Percentiles rank a stretch among this genome's conserved stretches.
phyloP scores from a whole-genome alignment of 2,329 filamentous ascomycete species.

The Sclerotinia glacialis region DNA sequence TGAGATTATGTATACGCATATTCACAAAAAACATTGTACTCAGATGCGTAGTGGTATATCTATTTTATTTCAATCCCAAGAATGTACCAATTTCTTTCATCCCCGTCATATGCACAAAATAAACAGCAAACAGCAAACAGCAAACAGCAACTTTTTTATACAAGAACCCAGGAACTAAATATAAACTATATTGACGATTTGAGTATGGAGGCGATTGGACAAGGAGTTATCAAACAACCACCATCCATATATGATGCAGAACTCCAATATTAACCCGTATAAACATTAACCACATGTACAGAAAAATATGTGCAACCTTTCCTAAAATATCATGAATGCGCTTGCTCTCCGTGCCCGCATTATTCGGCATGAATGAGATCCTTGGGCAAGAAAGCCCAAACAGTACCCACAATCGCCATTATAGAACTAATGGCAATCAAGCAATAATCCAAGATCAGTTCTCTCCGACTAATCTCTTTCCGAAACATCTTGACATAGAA shows the following conservation, averaged over 20 bases:
- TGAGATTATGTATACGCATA: neutral
- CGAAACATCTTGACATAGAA: slow-evolving; percentile 92
- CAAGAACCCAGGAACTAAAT: neutral
- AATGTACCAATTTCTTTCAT: neutral
- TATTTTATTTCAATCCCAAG: neutral
- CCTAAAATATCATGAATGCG: neutral
- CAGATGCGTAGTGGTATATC: neutral
- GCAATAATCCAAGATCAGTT: slow-evolving; percentile 65
- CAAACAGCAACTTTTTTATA: neutral
- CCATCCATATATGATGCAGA: slow-evolving; percentile 1
- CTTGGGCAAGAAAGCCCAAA: slow-evolving; percentile 85
- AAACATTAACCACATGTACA: neutral
- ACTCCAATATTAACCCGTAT: slow-evolving; percentile 4
- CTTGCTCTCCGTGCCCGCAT: neutral
- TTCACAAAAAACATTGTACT: neutral
- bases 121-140: neutral
- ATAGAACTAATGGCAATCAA: slow-evolving; percentile 67
- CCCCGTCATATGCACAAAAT: neutral
- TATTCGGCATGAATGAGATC: slow-evolving; percentile 60
- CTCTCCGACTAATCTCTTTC: slow-evolving; percentile 60
- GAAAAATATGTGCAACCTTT: neutral
- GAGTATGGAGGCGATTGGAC: neutral
- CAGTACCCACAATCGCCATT: slow-evolving; percentile 73
- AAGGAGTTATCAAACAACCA: neutral
- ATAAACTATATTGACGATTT: neutral